phyloP scores from a whole-genome alignment of 2,329 filamentous ascomycete genomes.

The Aspergillus unguis region DNA sequence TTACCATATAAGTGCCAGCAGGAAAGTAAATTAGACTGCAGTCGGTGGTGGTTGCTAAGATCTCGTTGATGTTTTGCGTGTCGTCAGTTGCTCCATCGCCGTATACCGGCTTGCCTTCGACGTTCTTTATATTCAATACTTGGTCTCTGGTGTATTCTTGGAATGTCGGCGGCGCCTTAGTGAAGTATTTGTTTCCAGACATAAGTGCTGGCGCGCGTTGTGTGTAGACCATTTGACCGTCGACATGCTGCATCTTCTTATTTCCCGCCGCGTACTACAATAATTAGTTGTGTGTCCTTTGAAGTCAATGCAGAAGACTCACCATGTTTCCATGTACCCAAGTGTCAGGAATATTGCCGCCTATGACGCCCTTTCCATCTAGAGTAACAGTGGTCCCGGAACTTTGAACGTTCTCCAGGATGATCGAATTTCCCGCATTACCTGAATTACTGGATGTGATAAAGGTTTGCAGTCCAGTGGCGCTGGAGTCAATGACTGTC shows the following conservation, averaged over 20 bases:
- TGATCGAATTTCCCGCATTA: conserved; percentile 30
- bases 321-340: conserved; percentile 35
- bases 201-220: conserved; percentile 29
- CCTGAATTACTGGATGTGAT: conserved; percentile 24
- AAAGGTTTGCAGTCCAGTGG: conserved; percentile 14
- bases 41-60: conserved; percentile 32
- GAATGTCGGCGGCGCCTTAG: conserved; percentile 43
- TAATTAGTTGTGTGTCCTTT: not conserved
- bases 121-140: conserved; percentile 48
- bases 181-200: conserved; percentile 39
- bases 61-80: conserved; percentile 35
- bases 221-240: conserved; percentile 28
- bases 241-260: conserved; percentile 21
- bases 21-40: conserved; percentile 56
- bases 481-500: conserved; percentile 22
- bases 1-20: conserved; percentile 52
- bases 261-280: conserved; percentile 19
- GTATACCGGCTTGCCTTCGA: conserved; percentile 37
- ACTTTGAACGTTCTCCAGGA: conserved; percentile 30
- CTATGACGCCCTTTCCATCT: conserved; percentile 21
- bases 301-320: not conserved
- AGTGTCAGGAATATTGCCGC: conserved; percentile 22
- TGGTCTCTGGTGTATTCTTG: conserved; percentile 39
- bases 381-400: conserved; percentile 27
- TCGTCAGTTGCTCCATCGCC: conserved; percentile 44